Evolutionary conservation across 495 filamentous ascomycete genomes (phyloP).

Genomic region (Schizothecium vesticola): DNA sequence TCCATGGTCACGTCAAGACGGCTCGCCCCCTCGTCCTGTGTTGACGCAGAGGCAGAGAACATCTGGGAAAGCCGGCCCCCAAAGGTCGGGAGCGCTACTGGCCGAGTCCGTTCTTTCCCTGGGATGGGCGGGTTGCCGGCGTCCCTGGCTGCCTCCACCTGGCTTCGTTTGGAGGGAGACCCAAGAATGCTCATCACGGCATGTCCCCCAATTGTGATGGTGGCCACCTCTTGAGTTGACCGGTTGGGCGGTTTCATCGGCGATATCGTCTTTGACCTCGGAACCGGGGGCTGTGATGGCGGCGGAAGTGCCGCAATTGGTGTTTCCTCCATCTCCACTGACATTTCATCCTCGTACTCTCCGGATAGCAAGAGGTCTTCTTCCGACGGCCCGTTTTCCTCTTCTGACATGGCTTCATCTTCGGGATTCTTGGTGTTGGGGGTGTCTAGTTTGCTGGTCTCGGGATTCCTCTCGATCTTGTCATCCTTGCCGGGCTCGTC

Average conservation of each 20-base stretch:
- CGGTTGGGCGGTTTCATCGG: slow-evolving; percentile 46
- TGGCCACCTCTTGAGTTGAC: slow-evolving; percentile 65
- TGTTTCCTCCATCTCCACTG: slow-evolving; percentile 20
- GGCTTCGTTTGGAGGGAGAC: slow-evolving; percentile 30
- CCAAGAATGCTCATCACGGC: slow-evolving; percentile 58
- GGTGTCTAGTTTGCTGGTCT: background rate
- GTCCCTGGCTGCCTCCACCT: background rate
- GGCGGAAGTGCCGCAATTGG: slow-evolving; percentile 33
- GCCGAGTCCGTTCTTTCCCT: background rate
- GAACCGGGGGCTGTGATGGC: slow-evolving; percentile 31
- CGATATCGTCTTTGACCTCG: slow-evolving; percentile 16
- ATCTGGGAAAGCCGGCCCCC: slow-evolving; percentile 58
- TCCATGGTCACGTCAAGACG: slow-evolving; percentile 22
- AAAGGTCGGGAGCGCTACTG: slow-evolving; percentile 43
- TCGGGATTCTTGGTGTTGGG: background rate
- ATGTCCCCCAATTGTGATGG: slow-evolving; percentile 79
- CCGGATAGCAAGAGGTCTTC: background rate
- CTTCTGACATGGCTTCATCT: background rate
- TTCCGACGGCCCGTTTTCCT: background rate
- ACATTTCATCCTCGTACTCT: slow-evolving; percentile 1
- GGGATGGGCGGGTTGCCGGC: background rate
- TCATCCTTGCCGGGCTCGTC: background rate
- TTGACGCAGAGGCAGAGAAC: slow-evolving; percentile 64
- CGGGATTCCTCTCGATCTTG: too few species aligned
- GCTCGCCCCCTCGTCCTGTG: slow-evolving; percentile 25